Evolutionary conservation across 169 alveolate species (phyloP).

Genomic region (Plasmodium ovale): DNA sequence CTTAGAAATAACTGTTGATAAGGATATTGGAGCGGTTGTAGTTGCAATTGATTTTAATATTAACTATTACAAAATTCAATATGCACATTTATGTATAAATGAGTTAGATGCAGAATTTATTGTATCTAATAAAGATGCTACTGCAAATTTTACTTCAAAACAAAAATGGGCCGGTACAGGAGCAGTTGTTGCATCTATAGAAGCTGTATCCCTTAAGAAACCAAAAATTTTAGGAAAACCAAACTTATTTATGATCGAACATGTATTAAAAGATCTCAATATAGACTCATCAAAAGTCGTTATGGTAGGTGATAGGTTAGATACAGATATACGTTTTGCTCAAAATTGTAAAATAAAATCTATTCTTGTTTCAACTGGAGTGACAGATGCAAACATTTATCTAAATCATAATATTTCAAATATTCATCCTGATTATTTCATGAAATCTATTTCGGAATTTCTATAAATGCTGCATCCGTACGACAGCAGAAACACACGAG

Average conservation of each 20-base stretch:
- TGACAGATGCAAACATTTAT: constrained; percentile 48
- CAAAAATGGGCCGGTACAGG: constrained; percentile 87
- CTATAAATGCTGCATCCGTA: constrained; percentile 9
- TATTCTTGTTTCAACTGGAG: constrained; percentile 47
- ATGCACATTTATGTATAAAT: constrained; percentile 80
- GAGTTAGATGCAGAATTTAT: constrained; percentile 76
- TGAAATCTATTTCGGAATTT: constrained; percentile 49
- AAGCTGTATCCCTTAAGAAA: constrained; percentile 70
- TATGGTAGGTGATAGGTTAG: constrained; percentile 78
- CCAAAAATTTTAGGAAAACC: constrained; percentile 81
- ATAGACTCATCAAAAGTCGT: constrained; percentile 45
- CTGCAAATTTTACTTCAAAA: constrained; percentile 76
- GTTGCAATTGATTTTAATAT: constrained; percentile 81
- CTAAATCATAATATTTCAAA: constrained; percentile 58
- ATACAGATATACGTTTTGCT: constrained; percentile 77
- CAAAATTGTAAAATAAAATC: constrained; percentile 60
- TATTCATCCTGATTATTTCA: constrained; percentile 59
- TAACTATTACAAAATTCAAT: constrained; percentile 79
- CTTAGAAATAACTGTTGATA: constrained; percentile 44
- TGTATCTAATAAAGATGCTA: constrained; percentile 79
- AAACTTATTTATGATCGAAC: constrained; percentile 70
- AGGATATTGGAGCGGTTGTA: constrained; percentile 79
- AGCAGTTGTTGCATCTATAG: constrained; percentile 80
- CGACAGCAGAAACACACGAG: no score
- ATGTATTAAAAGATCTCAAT: constrained; percentile 44